Conservation (phyloP, 2,329 filamentous ascomycete species). For the Coleophoma cylindrospora region DNA sequence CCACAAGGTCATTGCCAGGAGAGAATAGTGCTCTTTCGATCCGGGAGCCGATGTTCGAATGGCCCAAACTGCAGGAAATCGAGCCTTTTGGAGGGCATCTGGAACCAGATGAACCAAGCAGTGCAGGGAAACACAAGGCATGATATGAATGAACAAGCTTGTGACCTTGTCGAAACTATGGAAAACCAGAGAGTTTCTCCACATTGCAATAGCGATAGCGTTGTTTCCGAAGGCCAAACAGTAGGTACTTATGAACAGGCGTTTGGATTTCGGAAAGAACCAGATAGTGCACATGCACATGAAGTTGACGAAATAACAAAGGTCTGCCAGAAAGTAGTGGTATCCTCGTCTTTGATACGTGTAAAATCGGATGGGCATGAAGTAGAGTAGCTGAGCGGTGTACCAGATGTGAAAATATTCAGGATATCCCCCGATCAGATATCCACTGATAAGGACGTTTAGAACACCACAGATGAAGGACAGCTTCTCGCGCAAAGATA, state of each 20-base stretch:
- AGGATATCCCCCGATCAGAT: conserved; percentile 81
- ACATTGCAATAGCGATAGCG: conserved; percentile 96
- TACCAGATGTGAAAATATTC: conserved; percentile 93
- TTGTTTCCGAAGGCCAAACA: conserved; percentile 96
- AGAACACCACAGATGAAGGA: conserved; percentile 95
- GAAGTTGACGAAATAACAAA: conserved; percentile 98
- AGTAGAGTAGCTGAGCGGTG: conserved; percentile 79
- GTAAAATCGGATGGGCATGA: conserved; percentile 94
- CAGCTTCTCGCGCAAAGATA: conserved; percentile 87
- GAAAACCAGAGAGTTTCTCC: conserved; percentile 97
- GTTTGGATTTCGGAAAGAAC: conserved; percentile 85
- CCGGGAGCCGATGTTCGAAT: conserved; percentile 67
- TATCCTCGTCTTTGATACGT: conserved; percentile 88
- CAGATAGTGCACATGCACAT: conserved; percentile 78
- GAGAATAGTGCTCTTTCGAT: conserved; percentile 74
- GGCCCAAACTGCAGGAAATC: conserved; percentile 80
- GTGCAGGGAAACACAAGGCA: conserved; percentile 92
- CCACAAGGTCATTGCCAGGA: conserved; percentile 87
- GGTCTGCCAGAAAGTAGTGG: conserved; percentile 94
- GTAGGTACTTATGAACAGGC: conserved; percentile 86
- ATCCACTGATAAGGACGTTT: conserved; percentile 96
- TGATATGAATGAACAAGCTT: conserved; percentile 97
- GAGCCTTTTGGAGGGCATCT: conserved; percentile 55
- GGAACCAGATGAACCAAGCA: conserved; percentile 82
- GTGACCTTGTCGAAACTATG: conserved; percentile 98